These are phyloP conservation scores for Ogataea polymorpha DNA, from an alignment of 805 yeast genomes.

Conservation along the genomic window DNA sequence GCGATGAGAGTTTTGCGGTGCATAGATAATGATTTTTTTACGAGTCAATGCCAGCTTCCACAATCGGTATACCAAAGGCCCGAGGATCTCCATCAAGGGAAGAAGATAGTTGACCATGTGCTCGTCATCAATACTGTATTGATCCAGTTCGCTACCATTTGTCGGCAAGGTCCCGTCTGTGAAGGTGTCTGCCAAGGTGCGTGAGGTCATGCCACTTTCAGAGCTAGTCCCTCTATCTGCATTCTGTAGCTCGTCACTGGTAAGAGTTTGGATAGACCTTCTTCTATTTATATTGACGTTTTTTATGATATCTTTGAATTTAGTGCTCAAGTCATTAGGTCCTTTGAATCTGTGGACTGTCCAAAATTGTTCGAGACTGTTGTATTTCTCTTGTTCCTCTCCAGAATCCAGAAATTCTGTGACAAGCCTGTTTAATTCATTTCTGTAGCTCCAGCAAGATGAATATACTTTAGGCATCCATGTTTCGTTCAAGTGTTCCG, in stretches of 20 bases:
- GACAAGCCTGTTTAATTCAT: constrained; percentile 33
- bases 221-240: constrained; percentile 13
- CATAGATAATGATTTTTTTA: constrained; percentile 48
- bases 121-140: constrained; percentile 19
- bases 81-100: constrained; percentile 46
- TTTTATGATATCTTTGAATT: constrained; percentile 24
- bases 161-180: neutral
- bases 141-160: neutral
- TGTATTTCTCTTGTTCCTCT: constrained; percentile 19
- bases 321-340: constrained; percentile 26
- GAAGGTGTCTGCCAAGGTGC: constrained; percentile 3
- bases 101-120: constrained; percentile 49
- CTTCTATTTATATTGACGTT: constrained; percentile 19
- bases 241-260: constrained; percentile 16
- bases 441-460: constrained; percentile 43
- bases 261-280: constrained; percentile 22
- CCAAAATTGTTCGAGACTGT: constrained; percentile 26
- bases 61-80: constrained; percentile 62
- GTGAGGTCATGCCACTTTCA: constrained; percentile 20
- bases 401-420: constrained; percentile 26
- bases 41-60: constrained; percentile 65
- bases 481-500: constrained; percentile 24
- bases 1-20: constrained; percentile 25
- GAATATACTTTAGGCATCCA: constrained; percentile 44
- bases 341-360: constrained; percentile 31